These are phyloP conservation scores for Truncatella angustata DNA, from an alignment of 2,329 filamentous ascomycete genomes.

Conservation along the genomic window DNA sequence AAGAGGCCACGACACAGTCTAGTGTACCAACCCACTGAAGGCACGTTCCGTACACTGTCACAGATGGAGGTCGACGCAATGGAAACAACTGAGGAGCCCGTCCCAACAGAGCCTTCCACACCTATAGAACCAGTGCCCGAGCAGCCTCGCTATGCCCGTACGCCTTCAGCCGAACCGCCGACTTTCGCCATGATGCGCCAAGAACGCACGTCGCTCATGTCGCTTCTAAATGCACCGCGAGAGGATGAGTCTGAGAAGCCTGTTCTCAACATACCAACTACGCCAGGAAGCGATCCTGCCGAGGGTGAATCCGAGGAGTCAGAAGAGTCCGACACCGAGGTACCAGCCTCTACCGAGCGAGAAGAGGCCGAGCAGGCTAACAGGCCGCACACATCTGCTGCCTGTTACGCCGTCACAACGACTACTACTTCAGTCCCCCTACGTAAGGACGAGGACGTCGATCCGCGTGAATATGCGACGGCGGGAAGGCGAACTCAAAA, in stretches of 20 bases:
- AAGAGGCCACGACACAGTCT: conserved; percentile 46
- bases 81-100: conserved; percentile 29
- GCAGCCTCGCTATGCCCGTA: conserved; percentile 48
- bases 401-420: conserved; percentile 46
- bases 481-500: conserved; percentile 42
- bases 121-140: conserved; percentile 21
- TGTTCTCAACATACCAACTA: conserved; percentile 40
- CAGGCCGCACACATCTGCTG: conserved; percentile 42
- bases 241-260: conserved; percentile 32
- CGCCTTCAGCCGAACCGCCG: conserved; percentile 62
- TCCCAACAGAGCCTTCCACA: conserved; percentile 30
- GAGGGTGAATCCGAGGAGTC: neutral
- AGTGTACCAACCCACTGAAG: conserved; percentile 61
- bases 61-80: conserved; percentile 49
- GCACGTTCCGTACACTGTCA: conserved; percentile 60
- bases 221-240: conserved; percentile 57
- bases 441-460: conserved; percentile 39
- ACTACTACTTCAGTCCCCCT: conserved; percentile 51
- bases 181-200: conserved; percentile 53
- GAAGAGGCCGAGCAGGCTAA: conserved; percentile 9
- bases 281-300: conserved; percentile 30
- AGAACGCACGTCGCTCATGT: conserved; percentile 57
- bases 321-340: no score
- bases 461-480: conserved; percentile 42
- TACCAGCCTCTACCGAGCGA: conserved; percentile 9